Base-by-base conservation (phyloP, 2,329 filamentous ascomycete species). In the Tolypocladium endophyticum region DNA sequence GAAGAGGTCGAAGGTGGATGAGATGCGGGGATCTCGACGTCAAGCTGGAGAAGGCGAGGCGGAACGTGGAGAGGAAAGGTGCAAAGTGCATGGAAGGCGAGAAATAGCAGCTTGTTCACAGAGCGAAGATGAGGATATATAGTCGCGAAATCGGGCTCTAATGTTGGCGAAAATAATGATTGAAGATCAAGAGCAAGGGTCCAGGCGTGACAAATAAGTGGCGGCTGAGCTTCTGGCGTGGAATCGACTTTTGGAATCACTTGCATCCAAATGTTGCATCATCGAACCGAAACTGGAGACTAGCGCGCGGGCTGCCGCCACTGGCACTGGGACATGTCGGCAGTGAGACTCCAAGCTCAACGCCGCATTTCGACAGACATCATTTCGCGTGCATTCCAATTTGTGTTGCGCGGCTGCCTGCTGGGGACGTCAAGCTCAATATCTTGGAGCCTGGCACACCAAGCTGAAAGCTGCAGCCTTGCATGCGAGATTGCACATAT, bases 41-140 rank as follows among this genome's bases (percentile, higher is more conserved):
- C 66, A 79, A 70, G 65, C 71, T 76, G 62, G 78, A 79, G 61
- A 83, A 68, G 5, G 76, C 74, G 67, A 75, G 79, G 64, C 81
- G 66, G 61, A 84, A 67, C 58, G 73, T 77, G 59, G 79, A 74
- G 59, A 81, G 66, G 57, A 80, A 70, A 57, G 73, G 77, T 65
- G 76, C 76, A 65, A 83, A 76, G 68, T 78, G 79, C 80, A 85
- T 84, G 68, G 72, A 64, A 62, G 64, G 59, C 61, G 59, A 60
- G 55, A 33, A 38, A 39, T 23, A 33, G 39, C 25, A 20, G 54
- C 45, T 39, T 52, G 30, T 33, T 35, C 30, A 54, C 50, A 20
- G 50, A 54, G 50, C 50, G 50, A 54, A 20, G 30, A 35, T 53
- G 50, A 30, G 2, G 9, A 53, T 53, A 53, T 53, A 53, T 53